Percentiles rank a stretch among this genome's conserved stretches.
Evolutionary conservation across 805 yeast genomes (phyloP).

Genomic region (Teunomyces cretensis): DNA sequence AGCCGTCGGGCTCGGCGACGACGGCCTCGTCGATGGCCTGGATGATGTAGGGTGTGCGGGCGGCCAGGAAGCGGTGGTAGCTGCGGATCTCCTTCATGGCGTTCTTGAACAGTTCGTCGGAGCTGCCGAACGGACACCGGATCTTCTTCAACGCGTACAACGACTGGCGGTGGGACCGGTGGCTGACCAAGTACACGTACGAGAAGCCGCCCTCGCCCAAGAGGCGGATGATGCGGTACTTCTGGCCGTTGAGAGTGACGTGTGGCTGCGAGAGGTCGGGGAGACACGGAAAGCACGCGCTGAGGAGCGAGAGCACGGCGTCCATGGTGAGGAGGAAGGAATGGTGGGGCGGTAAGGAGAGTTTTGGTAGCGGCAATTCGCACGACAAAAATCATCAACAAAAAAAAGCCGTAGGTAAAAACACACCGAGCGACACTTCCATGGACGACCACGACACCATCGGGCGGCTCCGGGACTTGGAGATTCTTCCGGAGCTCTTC

Average conservation of each 20-base stretch:
- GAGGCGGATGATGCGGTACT: constrained; percentile 63
- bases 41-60: constrained; percentile 62
- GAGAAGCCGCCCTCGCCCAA: constrained; percentile 91
- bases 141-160: constrained; percentile 79
- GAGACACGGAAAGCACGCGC: constrained; percentile 46
- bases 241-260: constrained; percentile 58
- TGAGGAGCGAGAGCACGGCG: constrained; percentile 16
- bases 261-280: constrained; percentile 50
- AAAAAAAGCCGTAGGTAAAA: no score
- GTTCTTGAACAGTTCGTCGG: constrained; percentile 54
- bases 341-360: no score
- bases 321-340: constrained; percentile 17
- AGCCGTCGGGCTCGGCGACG: constrained; percentile 74
- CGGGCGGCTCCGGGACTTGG: constrained; percentile 27
- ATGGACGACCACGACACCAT: constrained; percentile 12
- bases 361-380: background rate
- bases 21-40: constrained; percentile 69
- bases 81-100: constrained; percentile 79
- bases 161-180: constrained; percentile 42
- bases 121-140: constrained; percentile 83
- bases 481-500: constrained; percentile 39
- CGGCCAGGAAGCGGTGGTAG: constrained; percentile 62
- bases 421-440: no score
- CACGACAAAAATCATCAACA: background rate
- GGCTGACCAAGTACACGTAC: constrained; percentile 75